Evolutionary conservation across 805 yeast genomes (phyloP).

Genomic region (Candida krabiensis): DNA sequence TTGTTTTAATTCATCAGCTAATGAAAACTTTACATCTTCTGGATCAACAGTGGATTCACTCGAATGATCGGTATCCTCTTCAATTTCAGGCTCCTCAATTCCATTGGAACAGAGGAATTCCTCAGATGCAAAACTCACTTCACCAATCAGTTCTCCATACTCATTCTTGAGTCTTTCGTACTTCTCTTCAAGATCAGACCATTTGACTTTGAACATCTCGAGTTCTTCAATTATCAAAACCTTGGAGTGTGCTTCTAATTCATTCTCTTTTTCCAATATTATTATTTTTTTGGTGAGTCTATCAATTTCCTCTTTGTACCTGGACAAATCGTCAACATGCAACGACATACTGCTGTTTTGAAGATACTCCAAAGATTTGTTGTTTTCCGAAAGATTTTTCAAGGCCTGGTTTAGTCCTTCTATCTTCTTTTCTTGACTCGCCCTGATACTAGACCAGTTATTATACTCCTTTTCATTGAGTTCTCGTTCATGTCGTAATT

Average conservation of each 20-base stretch:
- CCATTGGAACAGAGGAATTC: not conserved
- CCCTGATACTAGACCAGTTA: slow-evolving; percentile 29
- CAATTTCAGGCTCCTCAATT: slow-evolving; percentile 3
- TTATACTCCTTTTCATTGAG: slow-evolving; percentile 31
- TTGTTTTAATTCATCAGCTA: slow-evolving; percentile 23
- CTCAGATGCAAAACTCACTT: slow-evolving; percentile 16
- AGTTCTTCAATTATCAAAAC: slow-evolving; percentile 54
- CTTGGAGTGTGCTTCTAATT: slow-evolving; percentile 53
- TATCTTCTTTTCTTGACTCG: slow-evolving; percentile 28
- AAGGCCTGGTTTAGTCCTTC: slow-evolving; percentile 21
- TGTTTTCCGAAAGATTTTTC: slow-evolving; percentile 15
- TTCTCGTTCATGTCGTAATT: slow-evolving; percentile 30
- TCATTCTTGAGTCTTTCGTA: slow-evolving; percentile 29
- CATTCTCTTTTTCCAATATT: slow-evolving; percentile 49
- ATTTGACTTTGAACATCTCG: slow-evolving; percentile 45
- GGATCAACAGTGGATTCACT: slow-evolving; percentile 1
- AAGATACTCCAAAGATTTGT: slow-evolving; percentile 14
- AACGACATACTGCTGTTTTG: slow-evolving; percentile 10
- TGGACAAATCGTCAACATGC: slow-evolving; percentile 13
- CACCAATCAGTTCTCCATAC: slow-evolving; percentile 29
- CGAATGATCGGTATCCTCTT: slow-evolving; percentile 4
- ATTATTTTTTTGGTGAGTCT: slow-evolving; percentile 29
- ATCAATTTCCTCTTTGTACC: slow-evolving; percentile 21
- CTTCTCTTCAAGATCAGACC: slow-evolving; percentile 26
- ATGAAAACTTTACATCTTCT: slow-evolving; percentile 10